These are phyloP conservation scores for Coccomyxa sp. DNA, from an alignment of 139 green algal species.

Conservation along the genomic window DNA sequence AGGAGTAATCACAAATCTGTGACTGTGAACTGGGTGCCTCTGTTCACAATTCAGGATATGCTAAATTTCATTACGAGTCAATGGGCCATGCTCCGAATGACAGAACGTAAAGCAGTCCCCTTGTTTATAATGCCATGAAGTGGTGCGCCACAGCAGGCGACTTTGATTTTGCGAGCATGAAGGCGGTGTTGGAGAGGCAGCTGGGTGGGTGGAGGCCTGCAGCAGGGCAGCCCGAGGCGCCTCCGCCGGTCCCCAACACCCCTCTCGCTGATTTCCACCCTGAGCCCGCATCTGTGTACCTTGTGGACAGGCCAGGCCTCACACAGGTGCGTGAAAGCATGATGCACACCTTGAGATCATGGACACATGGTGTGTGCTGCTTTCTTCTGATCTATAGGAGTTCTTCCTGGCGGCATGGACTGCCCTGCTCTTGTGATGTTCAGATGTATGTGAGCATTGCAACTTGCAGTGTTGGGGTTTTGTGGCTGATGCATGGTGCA, in stretches of 20 bases:
- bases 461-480: not conserved
- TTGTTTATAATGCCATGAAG: not conserved
- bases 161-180: constrained; percentile 53
- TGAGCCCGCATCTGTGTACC: constrained; percentile 20
- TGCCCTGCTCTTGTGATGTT: not conserved
- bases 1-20: too few species aligned
- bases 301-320: constrained; percentile 47
- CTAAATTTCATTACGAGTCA: too few species aligned
- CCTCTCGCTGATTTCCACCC: constrained; percentile 21
- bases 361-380: not conserved
- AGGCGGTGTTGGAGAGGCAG: constrained; percentile 22
- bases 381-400: not conserved
- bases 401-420: not conserved
- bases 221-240: constrained; percentile 23
- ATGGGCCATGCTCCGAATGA: too few species aligned
- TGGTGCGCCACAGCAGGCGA: constrained; percentile 46
- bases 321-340: constrained; percentile 30
- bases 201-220: constrained; percentile 47
- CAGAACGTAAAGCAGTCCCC: too few species aligned
- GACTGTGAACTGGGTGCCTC: too few species aligned
- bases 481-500: not conserved
- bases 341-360: not conserved
- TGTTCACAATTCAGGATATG: too few species aligned
- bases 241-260: constrained; percentile 27
- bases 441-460: not conserved